Base-by-base conservation (phyloP, 169 alveolate genomes). In the Condylostoma magnum region DNA sequence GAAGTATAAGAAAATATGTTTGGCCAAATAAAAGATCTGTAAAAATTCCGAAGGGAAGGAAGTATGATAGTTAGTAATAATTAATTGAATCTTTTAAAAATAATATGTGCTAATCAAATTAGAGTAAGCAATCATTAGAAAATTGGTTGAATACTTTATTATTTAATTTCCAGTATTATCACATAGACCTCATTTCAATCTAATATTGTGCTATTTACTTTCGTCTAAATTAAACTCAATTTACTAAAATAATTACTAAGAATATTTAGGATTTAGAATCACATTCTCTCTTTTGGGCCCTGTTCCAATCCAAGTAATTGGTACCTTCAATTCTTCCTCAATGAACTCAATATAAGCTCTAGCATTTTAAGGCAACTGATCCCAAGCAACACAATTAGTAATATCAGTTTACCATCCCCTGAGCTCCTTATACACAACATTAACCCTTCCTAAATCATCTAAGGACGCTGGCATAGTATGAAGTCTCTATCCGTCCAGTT, bases 391-490 rank as follows among this genome's bases (percentile, higher is more conserved):
- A 37, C 85, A 66, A 20, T 84, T 65, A 15, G 95, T 63, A 68
- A 94, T 93, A 30, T 91, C 96, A 53, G 85, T 90, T 33, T 81
- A 80, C 98, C 98, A 96, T 38, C 98, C 97, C 28, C 84, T 83
- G 52, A 94, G 75, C 57, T 85, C 84, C 41, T 88, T 86, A 65
- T 90, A 96, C n/a, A 89, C 90, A 25, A 96, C 97, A 54, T 94
- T 90, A 43, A 81, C 92, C 22, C 87, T 70, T 22, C 85, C 93
- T 37, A 89, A 69, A 25, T 79, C 92, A 12, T 89, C 93, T 8
- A 89, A 72, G 25, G 89, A 83, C 3, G 95, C 83, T 3, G 99
- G 99, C 82, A 85, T 80, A 33, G 79, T 80, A 27, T 76, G 71
- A 3, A 89, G 69, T 31, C 51, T 60, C 48, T 69, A 60, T n/a